phyloP scores from a whole-genome alignment of 2,329 filamentous ascomycete genomes.

The Pyrenophora graminea region DNA sequence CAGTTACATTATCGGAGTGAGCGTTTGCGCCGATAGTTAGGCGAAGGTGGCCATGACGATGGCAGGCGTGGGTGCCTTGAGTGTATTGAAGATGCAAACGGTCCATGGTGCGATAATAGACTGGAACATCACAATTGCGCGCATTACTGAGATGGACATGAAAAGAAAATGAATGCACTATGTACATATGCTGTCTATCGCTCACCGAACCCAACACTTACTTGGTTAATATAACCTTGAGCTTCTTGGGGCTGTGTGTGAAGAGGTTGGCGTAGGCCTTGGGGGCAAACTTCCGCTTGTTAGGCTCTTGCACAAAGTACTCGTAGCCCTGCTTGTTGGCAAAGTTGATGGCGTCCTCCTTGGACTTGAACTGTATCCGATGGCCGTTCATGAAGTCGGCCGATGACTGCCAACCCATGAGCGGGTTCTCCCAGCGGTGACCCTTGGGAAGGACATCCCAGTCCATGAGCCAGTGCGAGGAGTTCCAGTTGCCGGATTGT shows the following conservation, averaged over 20 bases:
- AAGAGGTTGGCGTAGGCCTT: constrained; percentile 99
- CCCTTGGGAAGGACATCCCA: constrained; percentile 94
- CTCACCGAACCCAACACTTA: constrained; percentile 51
- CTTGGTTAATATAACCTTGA: constrained; percentile 81
- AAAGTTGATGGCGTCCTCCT: constrained; percentile 93
- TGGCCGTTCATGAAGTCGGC: constrained; percentile 95
- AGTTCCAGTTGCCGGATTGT: constrained; percentile 87
- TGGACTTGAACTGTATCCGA: constrained; percentile 83
- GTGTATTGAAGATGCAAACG: background rate
- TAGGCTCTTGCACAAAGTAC: constrained; percentile 97
- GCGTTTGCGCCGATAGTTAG: background rate
- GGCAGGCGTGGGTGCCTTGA: background rate
- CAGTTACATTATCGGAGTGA: background rate
- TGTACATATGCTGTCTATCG: constrained; percentile 30
- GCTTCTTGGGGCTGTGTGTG: constrained; percentile 77
- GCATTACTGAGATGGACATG: background rate
- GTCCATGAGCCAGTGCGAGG: constrained; percentile 92
- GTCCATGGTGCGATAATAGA: too few species aligned
- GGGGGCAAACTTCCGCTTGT: constrained; percentile 79
- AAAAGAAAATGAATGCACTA: constrained; percentile 24
- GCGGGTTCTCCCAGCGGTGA: constrained; percentile 95
- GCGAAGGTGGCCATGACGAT: background rate
- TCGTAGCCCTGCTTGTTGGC: constrained; percentile 99
- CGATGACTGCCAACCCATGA: constrained; percentile 99
- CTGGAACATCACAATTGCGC: background rate